These are phyloP conservation scores for Gossypium anomalum DNA, from an alignment of 345 rosid genomes.

Conservation along the genomic window DNA sequence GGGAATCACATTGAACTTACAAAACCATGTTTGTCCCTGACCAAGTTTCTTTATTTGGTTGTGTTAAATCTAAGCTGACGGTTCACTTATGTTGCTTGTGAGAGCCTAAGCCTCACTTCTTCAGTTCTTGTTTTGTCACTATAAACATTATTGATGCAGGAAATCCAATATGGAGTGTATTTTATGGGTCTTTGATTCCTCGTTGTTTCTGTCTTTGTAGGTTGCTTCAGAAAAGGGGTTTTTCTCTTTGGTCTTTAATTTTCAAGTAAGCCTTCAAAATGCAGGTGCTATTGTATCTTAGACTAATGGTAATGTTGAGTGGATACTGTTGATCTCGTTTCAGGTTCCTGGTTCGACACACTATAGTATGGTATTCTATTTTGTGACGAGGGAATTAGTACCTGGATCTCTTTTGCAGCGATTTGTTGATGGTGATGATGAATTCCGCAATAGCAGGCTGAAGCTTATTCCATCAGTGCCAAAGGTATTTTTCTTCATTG, in stretches of 20 bases:
- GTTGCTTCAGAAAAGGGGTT: conserved; percentile 73
- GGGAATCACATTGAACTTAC: conserved; percentile 2
- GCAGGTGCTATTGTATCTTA: background rate
- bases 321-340: conserved; percentile 7
- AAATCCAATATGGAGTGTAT: background rate
- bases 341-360: conserved; percentile 97
- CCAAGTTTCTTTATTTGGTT: background rate
- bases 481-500: conserved; percentile 45
- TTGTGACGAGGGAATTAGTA: conserved; percentile 58
- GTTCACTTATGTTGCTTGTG: background rate
- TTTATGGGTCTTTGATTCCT: background rate
- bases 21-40: background rate
- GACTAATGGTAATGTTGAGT: conserved; percentile 8
- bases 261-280: conserved; percentile 57
- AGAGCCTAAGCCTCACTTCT: background rate
- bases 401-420: conserved; percentile 87
- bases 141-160: background rate
- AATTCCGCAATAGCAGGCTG: conserved; percentile 89
- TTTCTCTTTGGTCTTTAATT: conserved; percentile 63
- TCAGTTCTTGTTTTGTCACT: background rate
- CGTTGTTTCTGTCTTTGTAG: conserved; percentile 25
- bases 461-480: conserved; percentile 97
- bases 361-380: conserved; percentile 96
- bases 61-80: background rate
- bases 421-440: conserved; percentile 97